Evolutionary conservation across 257 asterid species (phyloP).

Genomic region (Ehretia macrophylla): DNA sequence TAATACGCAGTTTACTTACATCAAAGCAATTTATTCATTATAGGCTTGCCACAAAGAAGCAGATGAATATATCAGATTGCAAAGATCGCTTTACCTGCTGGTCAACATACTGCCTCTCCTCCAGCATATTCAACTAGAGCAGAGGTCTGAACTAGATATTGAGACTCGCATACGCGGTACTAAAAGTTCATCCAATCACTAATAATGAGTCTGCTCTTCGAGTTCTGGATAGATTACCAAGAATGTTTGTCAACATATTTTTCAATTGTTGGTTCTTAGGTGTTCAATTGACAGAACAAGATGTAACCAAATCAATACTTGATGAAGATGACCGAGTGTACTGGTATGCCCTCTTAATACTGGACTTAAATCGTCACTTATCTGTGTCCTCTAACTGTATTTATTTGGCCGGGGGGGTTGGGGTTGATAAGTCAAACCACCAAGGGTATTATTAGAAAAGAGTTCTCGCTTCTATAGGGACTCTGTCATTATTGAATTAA

Average conservation of each 20-base stretch:
- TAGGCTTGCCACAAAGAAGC: conserved; percentile 33
- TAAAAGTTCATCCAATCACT: conserved; percentile 5
- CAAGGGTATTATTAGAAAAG: too few species aligned
- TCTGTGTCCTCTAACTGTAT: background rate
- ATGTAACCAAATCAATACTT: conserved; percentile 33
- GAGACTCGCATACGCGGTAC: conserved; percentile 58
- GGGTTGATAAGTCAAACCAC: too few species aligned
- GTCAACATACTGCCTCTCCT: conserved; percentile 61
- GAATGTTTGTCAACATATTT: conserved; percentile 15
- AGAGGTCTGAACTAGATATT: conserved; percentile 48
- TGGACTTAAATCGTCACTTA: background rate
- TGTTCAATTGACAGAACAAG: conserved; percentile 45
- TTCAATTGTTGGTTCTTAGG: conserved; percentile 36
- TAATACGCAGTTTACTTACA: background rate
- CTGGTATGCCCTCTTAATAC: conserved; percentile 42
- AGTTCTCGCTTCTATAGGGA: too few species aligned
- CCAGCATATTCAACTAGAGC: conserved; percentile 49
- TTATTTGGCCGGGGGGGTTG: too few species aligned
- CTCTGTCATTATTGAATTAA: too few species aligned
- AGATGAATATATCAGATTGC: conserved; percentile 43
- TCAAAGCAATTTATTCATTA: conserved; percentile 4
- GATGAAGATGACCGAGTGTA: conserved; percentile 61
- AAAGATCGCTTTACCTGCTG: conserved; percentile 52
- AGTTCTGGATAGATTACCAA: conserved; percentile 7
- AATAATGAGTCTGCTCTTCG: background rate